Percentiles rank a stretch among this genome's conserved stretches.
Evolutionary conservation across 75 land plant genomes (phyloP).

Genomic region (Pinus tabuliformis): DNA sequence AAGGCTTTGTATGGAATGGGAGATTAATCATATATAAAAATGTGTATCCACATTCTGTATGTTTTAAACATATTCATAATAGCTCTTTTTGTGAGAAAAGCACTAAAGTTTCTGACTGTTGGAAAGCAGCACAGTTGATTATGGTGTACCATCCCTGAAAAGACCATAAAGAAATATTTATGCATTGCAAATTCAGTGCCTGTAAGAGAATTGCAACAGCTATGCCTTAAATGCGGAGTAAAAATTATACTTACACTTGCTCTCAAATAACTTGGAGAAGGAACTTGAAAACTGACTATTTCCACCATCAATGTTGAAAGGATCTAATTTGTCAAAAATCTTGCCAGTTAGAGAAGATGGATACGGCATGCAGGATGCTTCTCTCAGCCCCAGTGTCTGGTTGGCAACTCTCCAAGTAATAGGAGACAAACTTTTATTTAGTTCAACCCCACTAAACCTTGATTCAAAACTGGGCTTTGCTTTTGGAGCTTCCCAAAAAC

Average conservation of each 20-base stretch:
- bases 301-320: conserved; percentile 2
- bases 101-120: neutral
- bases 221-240: neutral
- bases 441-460: neutral
- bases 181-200: neutral
- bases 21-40: neutral
- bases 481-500: conserved; percentile 10
- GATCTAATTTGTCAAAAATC: conserved; percentile 5
- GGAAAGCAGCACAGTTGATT: neutral
- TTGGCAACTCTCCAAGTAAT: neutral
- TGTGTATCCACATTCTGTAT: neutral
- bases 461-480: neutral
- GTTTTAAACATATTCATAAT: neutral
- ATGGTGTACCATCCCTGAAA: neutral
- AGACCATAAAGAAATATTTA: neutral
- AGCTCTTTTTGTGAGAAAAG: neutral
- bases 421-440: neutral
- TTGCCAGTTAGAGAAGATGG: neutral
- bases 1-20: neutral
- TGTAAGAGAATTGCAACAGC: neutral
- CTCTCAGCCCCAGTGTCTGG: neutral
- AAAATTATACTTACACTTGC: conserved; percentile 3
- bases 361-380: neutral
- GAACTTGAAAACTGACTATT: conserved; percentile 7
- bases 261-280: conserved; percentile 2